A percentile compares a stretch with the other conserved stretches of the same genome.
Evolutionary conservation across 2,329 filamentous ascomycete genomes (phyloP).

Genomic region (Fusarium falciforme): DNA sequence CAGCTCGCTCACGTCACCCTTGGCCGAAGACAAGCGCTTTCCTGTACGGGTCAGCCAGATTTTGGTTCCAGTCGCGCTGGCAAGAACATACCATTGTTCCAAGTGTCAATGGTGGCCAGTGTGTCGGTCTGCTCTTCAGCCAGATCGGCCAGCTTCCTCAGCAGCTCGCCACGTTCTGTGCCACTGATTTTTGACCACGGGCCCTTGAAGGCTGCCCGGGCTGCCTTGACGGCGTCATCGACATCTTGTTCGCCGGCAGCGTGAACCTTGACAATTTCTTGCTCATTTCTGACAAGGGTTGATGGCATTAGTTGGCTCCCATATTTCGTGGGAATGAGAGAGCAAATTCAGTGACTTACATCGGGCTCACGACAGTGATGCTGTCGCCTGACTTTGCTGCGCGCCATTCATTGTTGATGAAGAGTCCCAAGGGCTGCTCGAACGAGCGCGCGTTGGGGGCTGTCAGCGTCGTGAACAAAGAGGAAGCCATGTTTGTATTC

Average conservation of each 20-base stretch:
- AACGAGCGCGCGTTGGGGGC: background rate
- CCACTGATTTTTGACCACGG: background rate
- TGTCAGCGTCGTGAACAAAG: background rate
- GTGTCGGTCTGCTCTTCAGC: background rate
- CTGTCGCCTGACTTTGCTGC: background rate
- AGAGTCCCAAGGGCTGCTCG: background rate
- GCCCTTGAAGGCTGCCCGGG: background rate
- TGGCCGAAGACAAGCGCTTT: background rate
- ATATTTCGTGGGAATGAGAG: background rate
- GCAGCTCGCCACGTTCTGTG: background rate
- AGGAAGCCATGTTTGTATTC: background rate
- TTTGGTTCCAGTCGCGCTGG: background rate
- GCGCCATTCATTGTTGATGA: conserved; percentile 13
- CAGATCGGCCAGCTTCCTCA: conserved; percentile 2
- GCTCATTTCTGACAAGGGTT: background rate
- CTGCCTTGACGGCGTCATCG: conserved; percentile 1
- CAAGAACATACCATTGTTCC: background rate
- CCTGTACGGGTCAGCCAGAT: background rate
- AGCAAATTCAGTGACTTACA: background rate
- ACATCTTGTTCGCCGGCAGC: background rate
- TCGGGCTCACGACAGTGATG: conserved; percentile 7
- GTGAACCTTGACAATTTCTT: conserved; percentile 12
- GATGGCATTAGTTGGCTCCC: background rate
- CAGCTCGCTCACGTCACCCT: background rate
- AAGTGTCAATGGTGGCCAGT: conserved; percentile 60